Conservation (phyloP, 2,329 filamentous ascomycete species). For the Hymenoscyphus salicellus region DNA sequence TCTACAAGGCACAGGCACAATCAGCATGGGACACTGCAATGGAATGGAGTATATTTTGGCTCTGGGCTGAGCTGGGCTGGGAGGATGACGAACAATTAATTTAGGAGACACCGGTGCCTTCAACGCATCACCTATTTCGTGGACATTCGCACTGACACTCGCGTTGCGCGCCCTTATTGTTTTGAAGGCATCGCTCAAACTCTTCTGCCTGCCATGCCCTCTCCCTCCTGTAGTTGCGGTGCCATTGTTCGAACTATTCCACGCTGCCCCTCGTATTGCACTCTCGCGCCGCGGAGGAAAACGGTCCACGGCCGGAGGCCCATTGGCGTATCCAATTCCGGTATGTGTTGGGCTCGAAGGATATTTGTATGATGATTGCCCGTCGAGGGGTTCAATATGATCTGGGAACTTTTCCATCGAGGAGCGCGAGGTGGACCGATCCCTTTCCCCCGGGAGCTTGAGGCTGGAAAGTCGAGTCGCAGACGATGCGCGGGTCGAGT, state of each 20-base stretch:
- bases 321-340: constrained; percentile 30
- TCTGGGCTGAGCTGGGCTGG: not conserved
- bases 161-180: constrained; percentile 76
- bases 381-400: constrained; percentile 43
- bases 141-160: constrained; percentile 88
- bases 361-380: constrained; percentile 20
- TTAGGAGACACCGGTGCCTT: constrained; percentile 85
- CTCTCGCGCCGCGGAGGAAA: constrained; percentile 61
- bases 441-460: constrained; percentile 30
- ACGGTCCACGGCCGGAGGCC: constrained; percentile 44
- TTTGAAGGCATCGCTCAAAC: constrained; percentile 81
- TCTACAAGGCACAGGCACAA: constrained; percentile 47
- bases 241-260: constrained; percentile 22
- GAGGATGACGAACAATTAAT: constrained; percentile 65
- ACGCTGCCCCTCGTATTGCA: constrained; percentile 29
- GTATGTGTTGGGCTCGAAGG: constrained; percentile 20
- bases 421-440: constrained; percentile 25
- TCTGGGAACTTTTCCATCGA: constrained; percentile 59
- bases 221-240: constrained; percentile 29
- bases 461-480: constrained; percentile 34
- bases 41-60: constrained; percentile 1
- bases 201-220: constrained; percentile 74
- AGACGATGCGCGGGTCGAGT: constrained; percentile 42
- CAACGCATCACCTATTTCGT: constrained; percentile 87
- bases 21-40: constrained; percentile 29